A percentile compares a stretch with the other conserved stretches of the same genome.
Conservation (phyloP, 345 rosid species). For the Citrus hindsii region DNA sequence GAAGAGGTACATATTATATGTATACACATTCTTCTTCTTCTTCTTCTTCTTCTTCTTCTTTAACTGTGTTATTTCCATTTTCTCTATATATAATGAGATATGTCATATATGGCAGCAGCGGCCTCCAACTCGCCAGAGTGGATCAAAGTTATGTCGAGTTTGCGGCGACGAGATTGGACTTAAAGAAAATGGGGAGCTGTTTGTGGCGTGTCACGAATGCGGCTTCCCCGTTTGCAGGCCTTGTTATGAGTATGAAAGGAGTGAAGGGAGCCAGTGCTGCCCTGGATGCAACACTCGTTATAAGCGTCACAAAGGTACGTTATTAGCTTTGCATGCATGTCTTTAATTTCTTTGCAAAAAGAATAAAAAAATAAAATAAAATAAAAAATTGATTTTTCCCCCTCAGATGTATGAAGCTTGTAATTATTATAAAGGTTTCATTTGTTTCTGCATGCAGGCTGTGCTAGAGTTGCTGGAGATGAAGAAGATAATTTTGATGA, state of each 20-base stretch:
- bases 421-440: neutral
- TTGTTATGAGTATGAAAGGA: constrained; percentile 88
- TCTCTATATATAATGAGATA: neutral
- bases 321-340: neutral
- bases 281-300: constrained; percentile 94
- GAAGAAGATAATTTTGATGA: constrained; percentile 54
- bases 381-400: too few relatives aligned
- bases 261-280: constrained; percentile 83
- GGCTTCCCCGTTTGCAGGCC: constrained; percentile 85
- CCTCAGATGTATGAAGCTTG: neutral
- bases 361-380: too few relatives aligned
- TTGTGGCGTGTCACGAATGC: constrained; percentile 78
- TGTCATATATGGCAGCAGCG: constrained; percentile 29
- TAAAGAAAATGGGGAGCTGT: constrained; percentile 50
- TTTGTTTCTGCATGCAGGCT: constrained; percentile 39
- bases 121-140: constrained; percentile 36
- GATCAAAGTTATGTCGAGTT: constrained; percentile 51
- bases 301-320: constrained; percentile 73
- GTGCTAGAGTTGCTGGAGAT: constrained; percentile 67
- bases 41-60: neutral
- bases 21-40: neutral
- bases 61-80: neutral
- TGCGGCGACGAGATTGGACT: constrained; percentile 77
- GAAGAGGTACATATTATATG: constrained; percentile 32
- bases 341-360: too few relatives aligned